Evolutionary conservation across 225 moss, liverwort and hornwort species (phyloP), one percentile per base, ranked within the genome.

Genomic region (Anthoceros angustus): DNA sequence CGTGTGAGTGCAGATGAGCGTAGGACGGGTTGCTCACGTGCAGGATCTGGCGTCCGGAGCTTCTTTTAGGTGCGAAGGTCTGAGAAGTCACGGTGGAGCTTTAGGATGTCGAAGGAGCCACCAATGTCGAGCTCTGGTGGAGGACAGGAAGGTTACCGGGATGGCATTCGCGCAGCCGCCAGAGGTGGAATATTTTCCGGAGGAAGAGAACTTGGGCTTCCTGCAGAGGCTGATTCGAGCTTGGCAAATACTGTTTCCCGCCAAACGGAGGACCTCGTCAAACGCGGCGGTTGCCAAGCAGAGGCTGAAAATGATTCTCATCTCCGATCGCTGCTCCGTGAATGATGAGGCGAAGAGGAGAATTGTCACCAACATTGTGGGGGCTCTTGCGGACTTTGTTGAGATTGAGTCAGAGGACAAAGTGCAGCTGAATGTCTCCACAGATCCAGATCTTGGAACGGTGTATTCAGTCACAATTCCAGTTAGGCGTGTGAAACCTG

Each of bases 321-420:
- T 94, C 46, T 94, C 94, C 18, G 94, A 94, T 73, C 81, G 94
- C 38, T 94, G 94, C 77, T 90, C 94, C 7, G 94, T 94, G 67
- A 94, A 90, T 64, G 94, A 94, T 63, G 94, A 86, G 63, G 94
- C 94, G 42, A 94, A 94, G 83, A 83, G 88, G 67, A 83, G 83
- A 71, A 94, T 94, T 20, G 90, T 94, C 67, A 83, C 82, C 18
- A 94, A 94, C 64, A 90, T 94, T 39, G 94, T 94, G 0, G 94
- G 84, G 23, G 90, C 94, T 46, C 90, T 94, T 16, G 90, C 94
- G 11, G 90, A 88, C 67, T 94, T 94, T 6, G 94, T 94, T 67
- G 94, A 94, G 80, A 90, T 94, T 20, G 94, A 94, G 67, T 86
- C 94, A 6, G 90, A 90, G 74, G 94, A 94, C 49, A 94, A 86